phyloP scores from a whole-genome alignment of 768 basidiomycete genomes.

The Podaxis sp. region DNA sequence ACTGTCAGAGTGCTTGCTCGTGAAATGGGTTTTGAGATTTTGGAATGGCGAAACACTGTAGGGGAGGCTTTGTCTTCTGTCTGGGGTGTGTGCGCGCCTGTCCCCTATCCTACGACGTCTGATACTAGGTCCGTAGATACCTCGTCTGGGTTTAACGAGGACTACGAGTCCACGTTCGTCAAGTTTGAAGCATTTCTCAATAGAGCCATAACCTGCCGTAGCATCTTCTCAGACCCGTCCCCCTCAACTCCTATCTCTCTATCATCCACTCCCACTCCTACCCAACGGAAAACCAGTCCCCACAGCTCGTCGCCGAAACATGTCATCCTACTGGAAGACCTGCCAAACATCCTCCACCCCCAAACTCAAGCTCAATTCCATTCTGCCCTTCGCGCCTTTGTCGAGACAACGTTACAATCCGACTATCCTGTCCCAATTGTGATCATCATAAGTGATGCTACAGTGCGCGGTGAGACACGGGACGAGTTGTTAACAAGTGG shows the following conservation, averaged over 20 bases:
- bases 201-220: constrained; percentile 58
- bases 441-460: constrained; percentile 79
- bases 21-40: constrained; percentile 73
- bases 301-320: constrained; percentile 28
- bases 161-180: constrained; percentile 47
- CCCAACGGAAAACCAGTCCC: constrained; percentile 14
- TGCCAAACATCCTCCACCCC: constrained; percentile 84
- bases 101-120: background rate
- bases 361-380: constrained; percentile 72
- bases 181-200: constrained; percentile 77
- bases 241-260: constrained; percentile 10
- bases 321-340: constrained; percentile 79
- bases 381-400: constrained; percentile 55
- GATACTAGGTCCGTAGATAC: background rate
- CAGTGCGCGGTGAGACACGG: constrained; percentile 65
- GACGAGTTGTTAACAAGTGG: constrained; percentile 40
- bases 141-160: constrained; percentile 17
- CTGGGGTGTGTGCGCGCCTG: constrained; percentile 16
- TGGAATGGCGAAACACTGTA: constrained; percentile 80
- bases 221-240: constrained; percentile 35
- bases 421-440: constrained; percentile 60
- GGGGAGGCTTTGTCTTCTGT: constrained; percentile 39
- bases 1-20: constrained; percentile 70
- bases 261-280: constrained; percentile 10
- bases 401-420: constrained; percentile 27